A percentile compares a stretch with the other conserved stretches of the same genome.
phyloP scores from a whole-genome alignment of 208 protist genomes.

The Zelonia costaricensis region DNA sequence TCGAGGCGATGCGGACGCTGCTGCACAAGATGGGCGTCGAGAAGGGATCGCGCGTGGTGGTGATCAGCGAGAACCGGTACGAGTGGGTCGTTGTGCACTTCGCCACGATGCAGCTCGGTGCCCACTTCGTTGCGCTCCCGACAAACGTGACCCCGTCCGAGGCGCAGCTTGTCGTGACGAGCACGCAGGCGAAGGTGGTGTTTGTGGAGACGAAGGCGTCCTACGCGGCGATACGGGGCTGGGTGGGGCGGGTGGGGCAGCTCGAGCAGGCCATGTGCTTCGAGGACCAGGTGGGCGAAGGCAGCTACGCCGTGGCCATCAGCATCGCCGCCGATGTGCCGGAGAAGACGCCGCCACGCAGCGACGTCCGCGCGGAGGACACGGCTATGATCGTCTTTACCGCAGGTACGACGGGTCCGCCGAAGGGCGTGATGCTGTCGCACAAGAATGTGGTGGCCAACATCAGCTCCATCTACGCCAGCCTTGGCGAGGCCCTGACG shows the following conservation, averaged over 20 bases:
- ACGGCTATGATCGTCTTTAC: constrained; percentile 93
- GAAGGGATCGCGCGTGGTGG: constrained; percentile 81
- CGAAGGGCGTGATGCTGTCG: constrained; percentile 95
- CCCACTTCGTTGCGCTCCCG: constrained; percentile 87
- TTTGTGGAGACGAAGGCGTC: constrained; percentile 88
- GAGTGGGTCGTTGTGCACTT: constrained; percentile 92
- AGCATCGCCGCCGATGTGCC: constrained; percentile 78
- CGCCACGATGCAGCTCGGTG: constrained; percentile 86
- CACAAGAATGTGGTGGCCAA: constrained; percentile 93
- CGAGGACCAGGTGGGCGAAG: constrained; percentile 82
- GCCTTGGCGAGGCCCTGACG: constrained; percentile 80
- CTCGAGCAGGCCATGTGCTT: constrained; percentile 90
- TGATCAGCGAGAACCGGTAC: constrained; percentile 92
- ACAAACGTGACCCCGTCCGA: constrained; percentile 89
- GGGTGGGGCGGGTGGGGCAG: constrained; percentile 77
- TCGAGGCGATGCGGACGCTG: constrained; percentile 80
- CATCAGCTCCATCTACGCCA: constrained; percentile 82
- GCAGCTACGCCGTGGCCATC: constrained; percentile 86
- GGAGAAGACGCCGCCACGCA: constrained; percentile 62
- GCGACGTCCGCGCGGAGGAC: constrained; percentile 79
- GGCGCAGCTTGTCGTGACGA: constrained; percentile 83
- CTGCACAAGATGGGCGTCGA: constrained; percentile 82
- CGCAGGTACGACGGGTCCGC: constrained; percentile 89
- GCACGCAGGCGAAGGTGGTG: constrained; percentile 81
- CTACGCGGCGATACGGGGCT: constrained; percentile 74